Conservation (phyloP, 1,284 basidiomycete species). For the Cryptococcus sp. region DNA sequence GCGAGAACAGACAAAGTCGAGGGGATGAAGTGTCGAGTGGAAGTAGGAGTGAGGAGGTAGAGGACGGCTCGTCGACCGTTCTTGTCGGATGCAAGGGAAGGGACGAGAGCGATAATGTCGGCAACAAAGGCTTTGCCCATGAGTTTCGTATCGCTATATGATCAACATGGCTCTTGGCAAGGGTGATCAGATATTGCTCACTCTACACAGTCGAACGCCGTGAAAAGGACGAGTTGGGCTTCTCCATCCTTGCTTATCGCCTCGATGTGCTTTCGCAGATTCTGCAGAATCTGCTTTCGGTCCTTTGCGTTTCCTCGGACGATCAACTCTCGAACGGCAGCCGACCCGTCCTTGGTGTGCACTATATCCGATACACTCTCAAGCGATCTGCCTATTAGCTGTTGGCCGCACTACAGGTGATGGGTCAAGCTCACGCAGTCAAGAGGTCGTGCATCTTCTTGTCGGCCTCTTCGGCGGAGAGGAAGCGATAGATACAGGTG, state of each 20-base stretch:
- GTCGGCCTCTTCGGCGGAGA: slow-evolving; percentile 35
- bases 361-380: slow-evolving; percentile 83
- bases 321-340: slow-evolving; percentile 75
- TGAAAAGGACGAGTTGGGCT: slow-evolving; percentile 79
- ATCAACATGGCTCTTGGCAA: background rate
- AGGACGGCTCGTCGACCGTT: slow-evolving; percentile 66
- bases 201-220: slow-evolving; percentile 80
- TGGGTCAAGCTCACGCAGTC: slow-evolving; percentile 23
- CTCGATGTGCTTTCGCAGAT: slow-evolving; percentile 75
- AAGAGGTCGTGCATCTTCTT: slow-evolving; percentile 47
- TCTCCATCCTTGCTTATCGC: slow-evolving; percentile 79
- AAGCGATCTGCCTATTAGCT: slow-evolving; percentile 55
- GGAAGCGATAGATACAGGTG: slow-evolving; percentile 41
- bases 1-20: slow-evolving; percentile 62
- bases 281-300: slow-evolving; percentile 79
- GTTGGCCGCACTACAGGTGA: background rate
- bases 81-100: slow-evolving; percentile 49
- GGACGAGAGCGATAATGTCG: slow-evolving; percentile 51
- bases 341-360: slow-evolving; percentile 82
- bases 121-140: slow-evolving; percentile 68
- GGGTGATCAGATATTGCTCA: slow-evolving; percentile 43
- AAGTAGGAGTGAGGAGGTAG: slow-evolving; percentile 72
- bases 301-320: slow-evolving; percentile 80
- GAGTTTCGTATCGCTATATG: slow-evolving; percentile 72
- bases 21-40: slow-evolving; percentile 73